Conservation (phyloP, 2,329 filamentous ascomycete species). For the Colletotrichum sp. region DNA sequence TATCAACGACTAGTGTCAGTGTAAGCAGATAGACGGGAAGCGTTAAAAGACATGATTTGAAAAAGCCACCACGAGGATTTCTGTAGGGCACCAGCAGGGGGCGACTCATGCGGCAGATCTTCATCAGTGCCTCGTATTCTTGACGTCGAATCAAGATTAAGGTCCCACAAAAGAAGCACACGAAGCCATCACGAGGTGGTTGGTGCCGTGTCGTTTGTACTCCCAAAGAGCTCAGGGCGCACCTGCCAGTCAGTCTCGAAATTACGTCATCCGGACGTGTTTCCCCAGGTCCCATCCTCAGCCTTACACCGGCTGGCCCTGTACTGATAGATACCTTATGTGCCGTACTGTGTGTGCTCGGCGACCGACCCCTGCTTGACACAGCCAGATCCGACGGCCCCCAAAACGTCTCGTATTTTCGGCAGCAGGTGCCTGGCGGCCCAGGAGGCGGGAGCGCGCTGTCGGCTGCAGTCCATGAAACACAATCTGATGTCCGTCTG, state of each 20-base stretch:
- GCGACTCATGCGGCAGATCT: not conserved
- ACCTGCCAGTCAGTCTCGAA: not conserved
- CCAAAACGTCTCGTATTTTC: constrained; percentile 1
- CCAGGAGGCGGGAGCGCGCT: not conserved
- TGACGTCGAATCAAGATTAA: not conserved
- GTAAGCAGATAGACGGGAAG: constrained; percentile 21
- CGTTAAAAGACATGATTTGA: constrained; percentile 22
- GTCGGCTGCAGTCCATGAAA: not conserved
- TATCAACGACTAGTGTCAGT: constrained; percentile 20
- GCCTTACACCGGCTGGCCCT: not conserved
- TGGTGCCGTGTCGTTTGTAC: not conserved
- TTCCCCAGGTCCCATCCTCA: not conserved
- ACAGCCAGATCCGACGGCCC: not conserved
- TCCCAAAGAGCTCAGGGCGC: not conserved
- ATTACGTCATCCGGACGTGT: not conserved
- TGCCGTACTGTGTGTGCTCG: not conserved
- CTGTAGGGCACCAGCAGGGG: not conserved
- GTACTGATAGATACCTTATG: not conserved
- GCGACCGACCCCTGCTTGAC: constrained; percentile 1
- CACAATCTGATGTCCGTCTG: not conserved
- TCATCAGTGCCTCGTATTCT: not conserved
- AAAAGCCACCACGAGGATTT: not conserved
- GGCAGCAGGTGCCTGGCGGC: not conserved
- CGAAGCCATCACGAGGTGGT: not conserved
- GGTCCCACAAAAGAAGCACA: not conserved